Base-by-base conservation (phyloP, 176 grass and related monocot species). In the Paspalum vaginatum region DNA sequence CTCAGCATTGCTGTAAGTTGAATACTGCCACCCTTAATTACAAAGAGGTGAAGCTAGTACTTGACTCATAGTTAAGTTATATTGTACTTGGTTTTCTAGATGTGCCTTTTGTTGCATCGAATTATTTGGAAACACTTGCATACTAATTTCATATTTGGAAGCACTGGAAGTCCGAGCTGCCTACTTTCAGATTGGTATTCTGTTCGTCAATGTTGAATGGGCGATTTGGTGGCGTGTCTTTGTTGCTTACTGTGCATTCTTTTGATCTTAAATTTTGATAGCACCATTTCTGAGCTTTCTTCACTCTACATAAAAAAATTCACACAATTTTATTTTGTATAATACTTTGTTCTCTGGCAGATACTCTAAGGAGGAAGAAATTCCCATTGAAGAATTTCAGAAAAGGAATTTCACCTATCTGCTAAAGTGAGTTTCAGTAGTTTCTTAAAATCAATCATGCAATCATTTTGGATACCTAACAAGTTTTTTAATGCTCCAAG, bases 331-430 rank as follows among this genome's bases (percentile, higher is more conserved):
- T 79, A 5, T 40, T 46, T 15, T 65, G n/a, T 9, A 6, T 61
- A 16, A 57, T 13, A 2, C 11, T 88, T 24, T 76, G 73, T 67
- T 80, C 9, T 49, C 42, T 57, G 38, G 8, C 66, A 99, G 96
- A 79, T 99, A 95, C 63, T 95, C 84, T 8, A 97, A 99, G 82
- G 96, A 99, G 74, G 96, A 99, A 91, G 63, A 50, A 24, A 66
- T 79, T 24, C n/a, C 70, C 47, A 58, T 81, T 12, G 82, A 85
- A 32, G 82, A 81, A 57, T 89, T 65, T 20, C 77, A 85, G 64
- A 75, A 62, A 49, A 85, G 70, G 82, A 99, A 99, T 85, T 96
- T 96, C 69, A 96, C 88, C 81, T 96, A 99, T 43, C 79, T 95
- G 43, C 71, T 96, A 76, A 96, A 89, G 97, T 99, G 79, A 89